Evolutionary conservation across 768 basidiomycete species (phyloP).

Genomic region (Clitopilus hobsonii): DNA sequence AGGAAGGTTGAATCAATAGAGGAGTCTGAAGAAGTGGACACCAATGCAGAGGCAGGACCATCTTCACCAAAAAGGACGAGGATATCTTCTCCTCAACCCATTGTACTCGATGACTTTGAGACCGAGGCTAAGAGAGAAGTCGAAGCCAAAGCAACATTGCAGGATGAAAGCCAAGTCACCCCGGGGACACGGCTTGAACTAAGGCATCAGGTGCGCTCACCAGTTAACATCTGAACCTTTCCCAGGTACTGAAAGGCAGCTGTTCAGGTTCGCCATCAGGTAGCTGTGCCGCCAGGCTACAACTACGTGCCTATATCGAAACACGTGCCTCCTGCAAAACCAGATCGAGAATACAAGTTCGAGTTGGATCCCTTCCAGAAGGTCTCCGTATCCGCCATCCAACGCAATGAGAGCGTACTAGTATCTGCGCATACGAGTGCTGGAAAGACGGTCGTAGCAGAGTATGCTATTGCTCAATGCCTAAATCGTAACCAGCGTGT

Average conservation of each 20-base stretch:
- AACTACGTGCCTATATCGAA: slow-evolving; percentile 84
- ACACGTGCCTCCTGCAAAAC: slow-evolving; percentile 88
- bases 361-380: slow-evolving; percentile 95
- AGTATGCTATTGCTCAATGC: slow-evolving; percentile 98
- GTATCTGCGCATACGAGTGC: slow-evolving; percentile 99
- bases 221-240: slow-evolving; percentile 2
- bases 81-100: slow-evolving; percentile 60
- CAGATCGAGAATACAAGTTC: slow-evolving; percentile 92
- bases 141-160: slow-evolving; percentile 83
- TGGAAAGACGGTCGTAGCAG: slow-evolving; percentile 98
- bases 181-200: slow-evolving; percentile 70
- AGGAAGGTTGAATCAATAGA: slow-evolving; percentile 35
- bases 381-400: slow-evolving; percentile 92
- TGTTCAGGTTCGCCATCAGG: slow-evolving; percentile 88
- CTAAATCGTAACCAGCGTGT: slow-evolving; percentile 91
- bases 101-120: slow-evolving; percentile 91
- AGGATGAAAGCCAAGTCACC: slow-evolving; percentile 51
- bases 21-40: slow-evolving; percentile 12
- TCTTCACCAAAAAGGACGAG: slow-evolving; percentile 54
- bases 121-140: slow-evolving; percentile 92
- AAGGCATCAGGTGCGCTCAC: slow-evolving; percentile 67
- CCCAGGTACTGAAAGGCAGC: slow-evolving; percentile 1
- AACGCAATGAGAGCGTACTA: slow-evolving; percentile 94
- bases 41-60: slow-evolving; percentile 29
- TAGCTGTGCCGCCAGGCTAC: slow-evolving; percentile 91